These are phyloP conservation scores for Melaleuca quinquenervia DNA, from an alignment of 345 rosid species.

Conservation along the genomic window DNA sequence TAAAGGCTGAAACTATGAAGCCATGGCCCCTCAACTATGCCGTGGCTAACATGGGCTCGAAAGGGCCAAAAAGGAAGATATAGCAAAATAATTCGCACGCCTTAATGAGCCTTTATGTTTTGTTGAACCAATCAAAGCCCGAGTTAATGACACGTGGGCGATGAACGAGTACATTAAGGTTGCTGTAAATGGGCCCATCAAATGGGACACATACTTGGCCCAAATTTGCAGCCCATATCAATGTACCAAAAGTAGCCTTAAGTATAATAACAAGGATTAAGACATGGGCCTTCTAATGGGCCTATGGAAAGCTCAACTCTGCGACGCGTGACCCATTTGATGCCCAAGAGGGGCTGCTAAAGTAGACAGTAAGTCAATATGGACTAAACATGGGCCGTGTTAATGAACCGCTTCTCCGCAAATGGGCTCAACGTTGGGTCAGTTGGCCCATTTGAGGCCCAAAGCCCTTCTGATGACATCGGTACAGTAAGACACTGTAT, in stretches of 20 bases:
- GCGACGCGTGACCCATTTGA: not conserved
- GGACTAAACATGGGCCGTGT: too few species aligned
- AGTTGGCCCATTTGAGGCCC: too few species aligned
- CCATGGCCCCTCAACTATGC: not conserved
- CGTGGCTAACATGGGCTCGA: not conserved
- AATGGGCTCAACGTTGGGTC: too few species aligned
- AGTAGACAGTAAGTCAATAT: too few species aligned
- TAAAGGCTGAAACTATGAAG: not conserved
- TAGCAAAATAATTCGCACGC: too few species aligned
- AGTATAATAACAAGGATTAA: not conserved
- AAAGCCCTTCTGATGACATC: too few species aligned
- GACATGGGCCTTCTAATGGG: not conserved
- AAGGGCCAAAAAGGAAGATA: not conserved
- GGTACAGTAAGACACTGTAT: too few species aligned
- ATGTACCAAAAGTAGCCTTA: not conserved
- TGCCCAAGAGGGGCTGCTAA: not conserved
- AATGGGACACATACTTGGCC: not conserved
- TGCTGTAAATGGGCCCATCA: not conserved
- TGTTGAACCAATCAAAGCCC: not conserved
- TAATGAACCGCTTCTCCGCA: too few species aligned
- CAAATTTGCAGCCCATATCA: not conserved
- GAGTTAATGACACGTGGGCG: accelerated
- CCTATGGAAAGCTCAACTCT: accelerated
- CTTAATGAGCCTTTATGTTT: not conserved
- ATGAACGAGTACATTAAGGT: too few species aligned